Base-by-base conservation (phyloP, 108 stramenopile species). In the Pseudonitzschia multiseries region DNA sequence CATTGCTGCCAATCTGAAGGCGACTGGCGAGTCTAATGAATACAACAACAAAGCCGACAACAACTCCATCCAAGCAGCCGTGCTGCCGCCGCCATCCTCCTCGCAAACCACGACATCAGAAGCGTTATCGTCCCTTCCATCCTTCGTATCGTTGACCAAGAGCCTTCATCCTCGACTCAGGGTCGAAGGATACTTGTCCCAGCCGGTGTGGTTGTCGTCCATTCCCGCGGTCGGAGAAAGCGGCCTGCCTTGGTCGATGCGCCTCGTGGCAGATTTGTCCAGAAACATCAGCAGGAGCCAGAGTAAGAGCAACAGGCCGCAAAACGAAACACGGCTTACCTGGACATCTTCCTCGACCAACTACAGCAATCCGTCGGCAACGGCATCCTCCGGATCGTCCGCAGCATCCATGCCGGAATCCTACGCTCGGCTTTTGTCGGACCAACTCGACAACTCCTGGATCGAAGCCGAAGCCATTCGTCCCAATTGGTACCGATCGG, bases 391-490 rank as follows among this genome's bases (percentile, higher is more conserved):
- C 1, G 18, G 13, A 2, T 43, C 12, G 43, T 33, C 65, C 13
- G 21, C 65, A 41, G 33, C 65, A 42, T 36, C 36, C 36, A 6
- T 6, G 13, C 42, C 42, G 33, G 36, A 41, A 1, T 40, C 13
- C 12, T 51, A 8, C 50, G 17, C n/a, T 51, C 50, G 17, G 36
- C 10, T n/a, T 51, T 51, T 51, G 50, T 51, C 20, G 8, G n/a
- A 51, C 17, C 17, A 51, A n/a, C 54, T 56, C 54, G 10, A 22
- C 17, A 26, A 26, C 29, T 51, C 52, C 27, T 70, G 69, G 69
- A 70, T 70, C 33, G 69, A 70, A 33, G 53, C 31, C 53, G 0
- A 70, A 14, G 60, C 43, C 18, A 29, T 26, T 28, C 57, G 71
- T n/a, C 40, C 60, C 24, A 27, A 48, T 42, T 53, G 40, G 26